Base-by-base conservation (phyloP, 805 yeast species). In the Ogataea methanolica region DNA sequence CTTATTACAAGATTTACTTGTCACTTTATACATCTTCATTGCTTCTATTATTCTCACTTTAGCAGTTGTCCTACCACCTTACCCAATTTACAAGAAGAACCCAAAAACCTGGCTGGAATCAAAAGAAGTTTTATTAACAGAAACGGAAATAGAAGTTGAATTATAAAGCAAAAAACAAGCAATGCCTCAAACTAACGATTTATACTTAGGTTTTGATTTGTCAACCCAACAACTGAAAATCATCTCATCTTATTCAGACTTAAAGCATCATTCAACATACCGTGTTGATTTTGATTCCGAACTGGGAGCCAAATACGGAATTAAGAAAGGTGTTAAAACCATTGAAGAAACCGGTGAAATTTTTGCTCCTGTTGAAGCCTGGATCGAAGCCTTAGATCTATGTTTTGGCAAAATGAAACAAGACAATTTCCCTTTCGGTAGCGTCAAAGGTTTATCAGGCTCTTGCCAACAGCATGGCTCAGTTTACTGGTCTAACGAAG, bases 401-500 rank as follows among this genome's bases (percentile, higher is more conserved):
- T 67, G 87, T 4, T 75, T 90, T 48, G 65, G 56, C 12, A 67
- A 69, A 60, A 76, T 84, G 81, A 62, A 70, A 51, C 41, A 58
- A 1, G 77, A 75, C 33, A 57, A 63, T 0, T 80, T 88, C 56
- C 85, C 84, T 7, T 79, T 90, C 55, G 56, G 65, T 2, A 59
- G 66, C 36, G 90, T 90, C 15, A 71, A 57, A 37, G 89, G 86
- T 1, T 75, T 90, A 43, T 76, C 86, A 39, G 97, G 97, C 0
- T 88, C 96, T 0, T 85, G 95, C 47, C 96, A 90, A 67, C 97
- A 90, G 60, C 97, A 90, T 60, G 97, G 96, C 0, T 85, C 95
- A 2, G 90, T 91, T 2, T 90, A 72, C 60, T 88, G 95, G 92
- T 74, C 88, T 1, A 22, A 65, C 5, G 55, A 67, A 7, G 83